These are phyloP conservation scores for Tritrichomonas musculus DNA, from an alignment of 208 protist genomes.

Conservation along the genomic window DNA sequence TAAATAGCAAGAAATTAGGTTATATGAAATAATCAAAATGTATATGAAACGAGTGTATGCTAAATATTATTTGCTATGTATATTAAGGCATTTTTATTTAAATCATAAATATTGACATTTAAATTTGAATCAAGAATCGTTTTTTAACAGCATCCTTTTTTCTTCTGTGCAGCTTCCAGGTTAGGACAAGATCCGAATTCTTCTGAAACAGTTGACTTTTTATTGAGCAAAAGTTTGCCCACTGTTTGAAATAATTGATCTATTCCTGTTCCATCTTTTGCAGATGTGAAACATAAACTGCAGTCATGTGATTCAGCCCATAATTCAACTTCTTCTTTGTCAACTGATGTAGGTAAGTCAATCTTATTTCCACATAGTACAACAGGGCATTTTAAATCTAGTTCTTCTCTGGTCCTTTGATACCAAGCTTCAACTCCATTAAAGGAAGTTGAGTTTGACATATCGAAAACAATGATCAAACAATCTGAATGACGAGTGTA, in stretches of 20 bases:
- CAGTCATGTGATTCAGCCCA: not conserved
- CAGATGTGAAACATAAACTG: not conserved
- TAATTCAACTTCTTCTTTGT: not conserved
- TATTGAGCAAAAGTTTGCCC: not conserved
- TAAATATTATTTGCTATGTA: too few relatives aligned
- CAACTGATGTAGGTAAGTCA: not conserved
- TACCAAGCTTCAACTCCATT: not conserved
- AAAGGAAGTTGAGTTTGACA: not conserved
- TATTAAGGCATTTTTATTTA: too few relatives aligned
- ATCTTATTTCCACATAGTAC: slow-evolving; percentile 25
- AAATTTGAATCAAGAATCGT: too few relatives aligned
- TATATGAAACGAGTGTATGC: too few relatives aligned
- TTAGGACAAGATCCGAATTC: not conserved
- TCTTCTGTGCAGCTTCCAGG: not conserved
- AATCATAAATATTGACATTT: too few relatives aligned
- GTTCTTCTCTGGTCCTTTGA: not conserved
- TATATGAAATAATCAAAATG: too few relatives aligned
- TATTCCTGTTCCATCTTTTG: not conserved
- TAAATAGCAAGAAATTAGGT: too few relatives aligned
- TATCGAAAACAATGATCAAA: slow-evolving; percentile 7
- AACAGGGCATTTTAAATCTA: not conserved
- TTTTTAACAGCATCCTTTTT: not conserved
- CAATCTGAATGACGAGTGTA: not conserved
- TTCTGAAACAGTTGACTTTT: not conserved
- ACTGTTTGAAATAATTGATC: not conserved